phyloP scores from a whole-genome alignment of 2,329 filamentous ascomycete genomes.

The Basipetospora chlamydospora region DNA sequence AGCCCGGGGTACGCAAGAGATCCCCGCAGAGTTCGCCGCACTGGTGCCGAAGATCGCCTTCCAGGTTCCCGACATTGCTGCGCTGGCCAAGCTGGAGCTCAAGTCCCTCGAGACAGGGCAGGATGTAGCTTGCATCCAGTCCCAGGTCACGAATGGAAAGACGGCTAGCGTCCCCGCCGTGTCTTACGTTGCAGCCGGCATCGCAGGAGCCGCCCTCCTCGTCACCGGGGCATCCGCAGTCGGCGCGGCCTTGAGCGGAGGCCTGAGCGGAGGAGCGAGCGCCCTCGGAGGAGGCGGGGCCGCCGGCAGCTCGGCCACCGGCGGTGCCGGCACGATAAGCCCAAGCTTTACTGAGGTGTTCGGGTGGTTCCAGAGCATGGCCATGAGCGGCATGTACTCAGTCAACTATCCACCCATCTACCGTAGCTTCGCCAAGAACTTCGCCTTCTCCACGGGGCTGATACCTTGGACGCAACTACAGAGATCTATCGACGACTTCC shows the following conservation, averaged over 20 bases:
- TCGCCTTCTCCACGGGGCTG: constrained; percentile 78
- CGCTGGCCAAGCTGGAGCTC: constrained; percentile 66
- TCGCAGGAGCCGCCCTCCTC: constrained; percentile 71
- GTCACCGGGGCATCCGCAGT: constrained; percentile 59
- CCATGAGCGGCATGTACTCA: constrained; percentile 91
- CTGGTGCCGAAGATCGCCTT: constrained; percentile 84
- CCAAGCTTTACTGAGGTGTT: constrained; percentile 78
- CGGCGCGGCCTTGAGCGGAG: constrained; percentile 41
- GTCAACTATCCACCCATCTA: constrained; percentile 81
- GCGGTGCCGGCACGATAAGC: constrained; percentile 51
- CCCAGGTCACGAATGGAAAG: constrained; percentile 76
- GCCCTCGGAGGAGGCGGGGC: constrained; percentile 36
- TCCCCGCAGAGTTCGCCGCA: constrained; percentile 56
- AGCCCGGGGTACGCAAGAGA: constrained; percentile 55
- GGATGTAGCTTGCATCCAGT: constrained; percentile 69
- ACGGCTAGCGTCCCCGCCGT: constrained; percentile 61
- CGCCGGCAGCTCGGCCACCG: constrained; percentile 29
- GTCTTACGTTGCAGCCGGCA: constrained; percentile 67
- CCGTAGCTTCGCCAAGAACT: constrained; percentile 81
- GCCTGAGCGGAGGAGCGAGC: constrained; percentile 29
- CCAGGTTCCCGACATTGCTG: constrained; percentile 77
- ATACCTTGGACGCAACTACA: constrained; percentile 75
- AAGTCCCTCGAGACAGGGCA: constrained; percentile 41
- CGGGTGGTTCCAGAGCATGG: constrained; percentile 84
- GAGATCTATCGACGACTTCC: constrained; percentile 69